Evolutionary conservation across 495 filamentous ascomycete genomes (phyloP), one percentile per base, ranked within the genome.

Genomic region (Lasiosphaeria ovina): DNA sequence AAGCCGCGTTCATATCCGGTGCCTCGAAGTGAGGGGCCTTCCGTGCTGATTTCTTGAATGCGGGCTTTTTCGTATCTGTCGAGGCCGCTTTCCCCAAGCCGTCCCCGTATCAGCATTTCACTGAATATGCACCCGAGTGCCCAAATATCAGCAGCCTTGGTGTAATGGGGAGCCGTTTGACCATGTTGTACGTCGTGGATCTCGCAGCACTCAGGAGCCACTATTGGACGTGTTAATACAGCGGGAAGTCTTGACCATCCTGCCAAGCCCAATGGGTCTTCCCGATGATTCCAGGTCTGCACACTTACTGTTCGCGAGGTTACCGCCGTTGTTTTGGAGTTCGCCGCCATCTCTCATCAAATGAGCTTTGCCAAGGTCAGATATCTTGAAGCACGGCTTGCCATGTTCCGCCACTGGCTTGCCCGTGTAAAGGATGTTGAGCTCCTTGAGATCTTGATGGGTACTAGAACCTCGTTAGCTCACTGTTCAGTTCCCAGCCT

Each of bases 51-150:
- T 17, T 42, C 57, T 10, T 35, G 3, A 14, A 12, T 5, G 1
- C 57, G 48, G 6, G 35, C 57, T 1, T 11, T 5, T 9, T 48
- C 36, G 24, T 59, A 59, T 5, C 14, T 35, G n/a, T 45, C 0
- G 0, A 59, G 17, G 4, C 35, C 57, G 31, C 45, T 36, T 31
- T 16, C 4, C 5, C 49, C 50, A n/a, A 59, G 36, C 3, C 35
- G 38, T 3, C 2, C 31, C 16, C 57, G 7, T 3, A 59, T 34
- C 16, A 59, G 36, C 57, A 59, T 59, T n/a, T 59, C 49, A 47
- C 47, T 52, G 16, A 52, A 59, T 8, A 59, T 4, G 35, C 57
- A 59, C 5, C 57, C 57, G 1, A 59, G 1, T 11, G n/a, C 32
- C 57, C 57, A 59, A 11, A 59, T 34, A n/a, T 52, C 50, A 1